These are phyloP conservation scores for Coriaria nepalensis DNA, from an alignment of 306 rosid genomes.

Conservation along the genomic window DNA sequence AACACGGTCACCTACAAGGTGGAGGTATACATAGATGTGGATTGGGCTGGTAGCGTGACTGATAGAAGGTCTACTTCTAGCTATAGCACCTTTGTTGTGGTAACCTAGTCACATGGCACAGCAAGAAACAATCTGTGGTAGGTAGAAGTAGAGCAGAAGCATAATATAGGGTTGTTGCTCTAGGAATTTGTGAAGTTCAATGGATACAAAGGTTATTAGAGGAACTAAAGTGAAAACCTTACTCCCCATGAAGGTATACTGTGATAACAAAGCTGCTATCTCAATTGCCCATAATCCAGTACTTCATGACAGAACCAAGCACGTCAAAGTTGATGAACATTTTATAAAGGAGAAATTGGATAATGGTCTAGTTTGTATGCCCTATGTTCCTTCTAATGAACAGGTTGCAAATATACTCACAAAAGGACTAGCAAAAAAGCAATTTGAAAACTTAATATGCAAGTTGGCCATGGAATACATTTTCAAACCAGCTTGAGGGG, in stretches of 20 bases:
- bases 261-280: not conserved
- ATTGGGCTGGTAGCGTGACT: not conserved
- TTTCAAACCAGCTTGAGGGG: slow-evolving; percentile 4
- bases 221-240: not conserved
- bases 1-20: not conserved
- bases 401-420: not conserved
- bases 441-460: not conserved
- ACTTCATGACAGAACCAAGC: not conserved
- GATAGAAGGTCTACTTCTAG: not conserved
- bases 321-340: not conserved
- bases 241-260: not conserved
- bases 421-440: not conserved
- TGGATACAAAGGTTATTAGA: not conserved
- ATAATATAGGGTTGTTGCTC: not conserved
- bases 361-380: not conserved
- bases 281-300: not conserved
- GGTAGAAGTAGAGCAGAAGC: not conserved
- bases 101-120: not conserved
- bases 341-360: not conserved
- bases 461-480: not conserved
- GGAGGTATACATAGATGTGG: not conserved
- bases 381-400: not conserved
- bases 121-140: not conserved
- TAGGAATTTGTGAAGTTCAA: not conserved
- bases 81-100: not conserved